These are phyloP conservation scores for Cordia subcordata DNA, from an alignment of 257 asterid species.

Conservation along the genomic window DNA sequence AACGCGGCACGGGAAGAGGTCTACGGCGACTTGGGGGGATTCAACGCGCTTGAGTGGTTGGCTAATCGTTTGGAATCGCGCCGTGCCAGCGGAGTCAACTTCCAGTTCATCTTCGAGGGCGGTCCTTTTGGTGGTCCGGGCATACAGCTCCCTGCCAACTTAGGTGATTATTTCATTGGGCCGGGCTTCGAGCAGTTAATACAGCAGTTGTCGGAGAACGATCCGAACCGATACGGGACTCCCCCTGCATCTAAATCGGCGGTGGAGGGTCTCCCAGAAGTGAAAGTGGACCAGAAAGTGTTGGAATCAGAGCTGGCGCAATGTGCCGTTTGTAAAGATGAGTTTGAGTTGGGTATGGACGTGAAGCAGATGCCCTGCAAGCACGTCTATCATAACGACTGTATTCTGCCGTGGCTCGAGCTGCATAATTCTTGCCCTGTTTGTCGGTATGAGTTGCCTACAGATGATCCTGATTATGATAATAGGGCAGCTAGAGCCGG, in stretches of 20 bases:
- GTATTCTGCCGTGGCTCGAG: conserved; percentile 80
- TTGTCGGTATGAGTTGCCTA: conserved; percentile 78
- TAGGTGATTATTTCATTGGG: conserved; percentile 68
- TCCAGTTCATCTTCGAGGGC: conserved; percentile 47
- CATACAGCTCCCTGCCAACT: conserved; percentile 27
- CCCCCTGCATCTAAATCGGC: conserved; percentile 70
- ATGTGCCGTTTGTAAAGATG: conserved; percentile 88
- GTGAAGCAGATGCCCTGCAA: conserved; percentile 85
- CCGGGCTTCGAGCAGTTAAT: conserved; percentile 72
- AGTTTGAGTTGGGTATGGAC: conserved; percentile 44
- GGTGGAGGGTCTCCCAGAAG: conserved; percentile 41
- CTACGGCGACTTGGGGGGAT: conserved; percentile 28
- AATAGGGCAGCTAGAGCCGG: conserved; percentile 15
- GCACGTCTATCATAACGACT: conserved; percentile 68
- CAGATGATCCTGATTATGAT: conserved; percentile 79
- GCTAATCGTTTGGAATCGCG: conserved; percentile 35
- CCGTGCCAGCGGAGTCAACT: conserved; percentile 54
- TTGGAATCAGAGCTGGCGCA: conserved; percentile 57
- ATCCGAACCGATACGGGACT: conserved; percentile 65
- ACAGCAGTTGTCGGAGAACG: conserved; percentile 77
- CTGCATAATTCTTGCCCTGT: conserved; percentile 83
- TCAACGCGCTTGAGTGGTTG: conserved; percentile 45
- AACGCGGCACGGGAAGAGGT: conserved; percentile 6
- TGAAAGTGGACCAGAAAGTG: conserved; percentile 43
- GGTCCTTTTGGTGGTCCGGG: conserved; percentile 17